Percentiles rank a stretch among this genome's conserved stretches.
phyloP scores from a whole-genome alignment of 164 flowering plant species.

The Tetracentron sinense region DNA sequence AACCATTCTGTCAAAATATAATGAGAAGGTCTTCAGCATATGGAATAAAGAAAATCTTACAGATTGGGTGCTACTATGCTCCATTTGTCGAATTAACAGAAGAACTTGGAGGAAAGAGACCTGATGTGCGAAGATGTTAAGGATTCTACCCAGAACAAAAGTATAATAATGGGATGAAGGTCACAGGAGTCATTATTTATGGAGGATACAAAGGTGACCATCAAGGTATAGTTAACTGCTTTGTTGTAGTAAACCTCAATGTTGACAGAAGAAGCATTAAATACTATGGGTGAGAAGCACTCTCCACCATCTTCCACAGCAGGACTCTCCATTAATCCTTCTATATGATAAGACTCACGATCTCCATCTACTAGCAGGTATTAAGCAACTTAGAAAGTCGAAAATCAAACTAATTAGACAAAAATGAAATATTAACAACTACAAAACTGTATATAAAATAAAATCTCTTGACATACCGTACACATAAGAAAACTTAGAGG shows the following conservation, averaged over 20 bases:
- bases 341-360: constrained; percentile 66
- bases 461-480: too few species aligned
- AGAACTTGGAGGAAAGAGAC: constrained; percentile 95
- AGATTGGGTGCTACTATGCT: constrained; percentile 92
- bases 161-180: constrained; percentile 8
- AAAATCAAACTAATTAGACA: too few species aligned
- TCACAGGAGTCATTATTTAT: neutral
- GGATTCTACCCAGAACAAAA: constrained; percentile 28
- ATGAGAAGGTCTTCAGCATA: neutral
- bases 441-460: too few species aligned
- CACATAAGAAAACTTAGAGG: too few species aligned
- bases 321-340: constrained; percentile 92
- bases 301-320: constrained; percentile 86
- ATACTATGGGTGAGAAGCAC: constrained; percentile 74
- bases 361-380: constrained; percentile 53
- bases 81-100: constrained; percentile 93
- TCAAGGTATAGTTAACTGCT: constrained; percentile 95
- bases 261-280: constrained; percentile 91
- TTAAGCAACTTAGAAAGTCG: constrained; percentile 6
- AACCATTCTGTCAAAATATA: too few species aligned
- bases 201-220: constrained; percentile 99
- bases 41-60: constrained; percentile 44
- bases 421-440: too few species aligned
- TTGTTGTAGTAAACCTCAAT: constrained; percentile 92
- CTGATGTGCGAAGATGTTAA: constrained; percentile 51